A percentile compares a stretch with the other conserved stretches of the same genome.
Evolutionary conservation across 176 grass and related monocot genomes (phyloP).

Genomic region (maize (Zea mays)): Zm-B73-REFERENCE-NAM-5.0 NC_050105.1:151507001-151507500

Average conservation of each 20-base stretch:
- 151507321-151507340: constrained; percentile 78
- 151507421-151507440: constrained; percentile 87
- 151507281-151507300: constrained; percentile 94
- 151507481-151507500: constrained; percentile 92
- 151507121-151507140: constrained; percentile 74
- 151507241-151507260: constrained; percentile 77
- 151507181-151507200: constrained; percentile 73
- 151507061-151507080: constrained; percentile 83
- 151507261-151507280: constrained; percentile 85
- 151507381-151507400: constrained; percentile 74
- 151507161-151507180: constrained; percentile 91
- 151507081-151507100: constrained; percentile 56
- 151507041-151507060: constrained; percentile 66
- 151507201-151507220: constrained; percentile 77
- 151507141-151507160: constrained; percentile 72
- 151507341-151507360: constrained; percentile 72
- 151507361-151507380: constrained; percentile 83
- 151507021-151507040: constrained; percentile 74
- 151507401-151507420: constrained; percentile 89
- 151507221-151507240: constrained; percentile 91
- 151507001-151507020: constrained; percentile 70
- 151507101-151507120: constrained; percentile 61
- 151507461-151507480: constrained; percentile 96
- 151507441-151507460: constrained; percentile 94
- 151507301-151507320: constrained; percentile 76